Evolutionary conservation across 345 rosid genomes (phyloP).

Genomic region (Eucalyptus tenuipes): DNA sequence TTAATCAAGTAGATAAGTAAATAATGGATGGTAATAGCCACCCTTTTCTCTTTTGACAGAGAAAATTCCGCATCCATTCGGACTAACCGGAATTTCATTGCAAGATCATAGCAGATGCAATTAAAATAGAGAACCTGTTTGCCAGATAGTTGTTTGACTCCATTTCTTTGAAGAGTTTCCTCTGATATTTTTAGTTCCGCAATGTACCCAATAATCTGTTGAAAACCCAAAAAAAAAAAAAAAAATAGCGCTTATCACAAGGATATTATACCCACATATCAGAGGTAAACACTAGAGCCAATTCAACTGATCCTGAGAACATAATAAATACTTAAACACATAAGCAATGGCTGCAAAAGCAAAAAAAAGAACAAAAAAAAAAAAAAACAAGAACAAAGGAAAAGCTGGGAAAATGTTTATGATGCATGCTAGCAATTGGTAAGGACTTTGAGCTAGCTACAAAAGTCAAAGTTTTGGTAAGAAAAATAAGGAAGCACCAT

Average conservation of each 20-base stretch:
- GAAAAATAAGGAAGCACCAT: neutral
- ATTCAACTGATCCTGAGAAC: neutral
- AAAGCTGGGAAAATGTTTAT: neutral
- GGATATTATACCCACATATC: neutral
- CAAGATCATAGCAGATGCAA: neutral
- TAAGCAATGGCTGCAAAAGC: neutral
- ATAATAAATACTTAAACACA: neutral
- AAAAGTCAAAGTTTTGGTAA: neutral
- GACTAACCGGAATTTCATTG: neutral
- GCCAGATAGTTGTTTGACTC: conserved; percentile 20
- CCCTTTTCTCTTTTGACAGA: neutral
- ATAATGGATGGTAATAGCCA: neutral
- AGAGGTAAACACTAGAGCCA: neutral
- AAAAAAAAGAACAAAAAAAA: neutral
- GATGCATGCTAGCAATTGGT: neutral
- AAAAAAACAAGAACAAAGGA: neutral
- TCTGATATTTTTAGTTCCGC: conserved; percentile 14
- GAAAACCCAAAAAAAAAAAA: neutral
- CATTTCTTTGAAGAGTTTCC: conserved; percentile 29
- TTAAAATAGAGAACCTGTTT: conserved; percentile 6
- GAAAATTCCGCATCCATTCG: neutral
- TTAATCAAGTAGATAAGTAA: neutral
- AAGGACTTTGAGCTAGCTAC: neutral
- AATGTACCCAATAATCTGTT: conserved; percentile 25
- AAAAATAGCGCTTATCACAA: neutral